Conservation (phyloP, 306 rosid genomes). For the Dryas octopetala region DNA sequence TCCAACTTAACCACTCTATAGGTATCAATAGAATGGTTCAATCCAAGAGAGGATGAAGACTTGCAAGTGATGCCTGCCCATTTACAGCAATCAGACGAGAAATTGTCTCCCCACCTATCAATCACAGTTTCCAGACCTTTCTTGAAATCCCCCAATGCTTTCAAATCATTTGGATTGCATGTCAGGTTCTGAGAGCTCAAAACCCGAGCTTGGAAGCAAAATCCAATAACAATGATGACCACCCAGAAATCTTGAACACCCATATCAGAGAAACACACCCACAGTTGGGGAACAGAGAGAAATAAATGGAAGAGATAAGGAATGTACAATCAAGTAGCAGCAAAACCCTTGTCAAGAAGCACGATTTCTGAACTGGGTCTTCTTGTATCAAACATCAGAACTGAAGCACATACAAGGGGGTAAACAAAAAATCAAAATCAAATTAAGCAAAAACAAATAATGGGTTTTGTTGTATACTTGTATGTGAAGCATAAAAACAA, state of each 20-base stretch:
- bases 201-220: slow-evolving; percentile 20
- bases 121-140: slow-evolving; percentile 3
- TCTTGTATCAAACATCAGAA: slow-evolving; percentile 2
- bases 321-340: slow-evolving; percentile 21
- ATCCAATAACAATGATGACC: slow-evolving; percentile 22
- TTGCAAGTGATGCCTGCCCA: slow-evolving; percentile 45
- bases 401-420: neutral
- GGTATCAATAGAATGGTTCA: neutral
- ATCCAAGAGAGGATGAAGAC: slow-evolving; percentile 27
- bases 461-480: slow-evolving; percentile 9
- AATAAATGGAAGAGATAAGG: neutral
- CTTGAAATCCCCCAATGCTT: slow-evolving; percentile 27
- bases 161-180: slow-evolving; percentile 30
- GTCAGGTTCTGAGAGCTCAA: slow-evolving; percentile 26
- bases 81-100: slow-evolving; percentile 37
- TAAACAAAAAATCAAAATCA: neutral
- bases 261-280: slow-evolving; percentile 21
- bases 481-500: neutral
- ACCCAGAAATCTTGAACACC: slow-evolving; percentile 29
- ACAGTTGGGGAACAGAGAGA: neutral
- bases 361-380: slow-evolving; percentile 4
- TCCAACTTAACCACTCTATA: slow-evolving; percentile 39
- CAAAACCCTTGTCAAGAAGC: slow-evolving; percentile 20
- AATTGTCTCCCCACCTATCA: slow-evolving; percentile 23
- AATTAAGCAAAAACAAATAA: neutral